A percentile compares a stretch with the other conserved stretches of the same genome.
phyloP scores from a whole-genome alignment of 1,284 basidiomycete genomes.

The Caloboletus firmus region DNA sequence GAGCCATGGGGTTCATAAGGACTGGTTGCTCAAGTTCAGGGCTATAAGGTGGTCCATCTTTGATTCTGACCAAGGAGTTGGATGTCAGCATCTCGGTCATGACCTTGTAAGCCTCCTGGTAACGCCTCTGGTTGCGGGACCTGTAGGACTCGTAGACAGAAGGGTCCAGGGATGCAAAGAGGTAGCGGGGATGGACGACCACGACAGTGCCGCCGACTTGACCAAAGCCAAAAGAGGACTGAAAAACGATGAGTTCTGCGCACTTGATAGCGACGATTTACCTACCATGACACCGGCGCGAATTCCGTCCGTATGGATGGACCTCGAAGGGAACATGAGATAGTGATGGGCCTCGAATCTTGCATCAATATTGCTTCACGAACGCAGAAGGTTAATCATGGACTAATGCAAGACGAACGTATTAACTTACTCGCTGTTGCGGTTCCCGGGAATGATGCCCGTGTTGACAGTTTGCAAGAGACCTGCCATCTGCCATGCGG shows the following conservation, averaged over 20 bases:
- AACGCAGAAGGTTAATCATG: slow-evolving; percentile 5
- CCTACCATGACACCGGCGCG: slow-evolving; percentile 84
- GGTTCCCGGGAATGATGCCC: slow-evolving; percentile 95
- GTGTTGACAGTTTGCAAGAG: slow-evolving; percentile 84
- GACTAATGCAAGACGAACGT: slow-evolving; percentile 22
- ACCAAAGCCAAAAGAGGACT: slow-evolving; percentile 98
- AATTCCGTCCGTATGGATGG: slow-evolving; percentile 91
- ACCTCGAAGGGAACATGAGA: slow-evolving; percentile 96
- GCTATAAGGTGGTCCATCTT: slow-evolving; percentile 90
- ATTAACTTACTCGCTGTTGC: slow-evolving; percentile 81
- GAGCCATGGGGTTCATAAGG: slow-evolving; percentile 90
- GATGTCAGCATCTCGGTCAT: slow-evolving; percentile 95
- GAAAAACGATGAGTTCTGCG: slow-evolving; percentile 4
- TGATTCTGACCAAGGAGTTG: slow-evolving; percentile 93
- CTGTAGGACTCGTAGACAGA: slow-evolving; percentile 77
- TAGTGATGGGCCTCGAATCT: slow-evolving; percentile 88
- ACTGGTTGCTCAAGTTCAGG: slow-evolving; percentile 87
- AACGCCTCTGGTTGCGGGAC: slow-evolving; percentile 66
- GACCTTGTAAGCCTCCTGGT: slow-evolving; percentile 82
- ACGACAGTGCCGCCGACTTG: slow-evolving; percentile 95
- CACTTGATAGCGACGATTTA: not conserved
- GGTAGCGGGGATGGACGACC: slow-evolving; percentile 88
- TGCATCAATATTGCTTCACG: slow-evolving; percentile 82
- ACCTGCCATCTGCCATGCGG: slow-evolving; percentile 97
- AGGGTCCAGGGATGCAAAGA: slow-evolving; percentile 81